Evolutionary conservation across 1,284 basidiomycete genomes (phyloP), one percentile per base, ranked within the genome.

Genomic region (Ceratobasidium sp.): DNA sequence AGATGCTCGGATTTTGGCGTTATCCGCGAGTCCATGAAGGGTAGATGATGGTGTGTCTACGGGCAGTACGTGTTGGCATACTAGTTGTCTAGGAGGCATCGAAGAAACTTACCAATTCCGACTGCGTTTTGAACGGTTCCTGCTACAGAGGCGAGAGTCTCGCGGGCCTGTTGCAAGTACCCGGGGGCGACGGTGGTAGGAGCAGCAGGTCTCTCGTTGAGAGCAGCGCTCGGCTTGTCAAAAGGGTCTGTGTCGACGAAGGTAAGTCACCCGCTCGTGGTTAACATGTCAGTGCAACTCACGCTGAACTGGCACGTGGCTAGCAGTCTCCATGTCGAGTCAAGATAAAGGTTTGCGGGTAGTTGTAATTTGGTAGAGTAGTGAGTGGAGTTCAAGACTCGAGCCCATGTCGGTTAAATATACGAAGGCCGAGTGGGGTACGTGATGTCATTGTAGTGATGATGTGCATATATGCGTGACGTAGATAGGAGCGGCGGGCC

Each of bases 401-500:
- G 59, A 62, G 19, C 13, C 14, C 51, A 43, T 34, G 14, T 39
- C n/a, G 19, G 9, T 59, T 71, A 71, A 58, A 71, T 71, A 71
- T 14, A 59, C 39, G 22, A 9, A 34, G 24, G 13, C 48, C 11
- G 54, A 11, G 34, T 39, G n/a, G 39, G 29, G 46, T 46, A 2
- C 37, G 46, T 71, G 66, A 71, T 59, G 54, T 71, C 66, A 71
- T 39, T 16, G 14, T 13, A 31, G 2, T 5, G 29, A n/a, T 34
- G n/a, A n/a, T 68, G 16, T 29, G 37, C 6, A 34, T 68, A 51
- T 41, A 65, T 68, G 51, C 65, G 49, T 68, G 65, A 68, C 65
- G 65, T 68, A 68, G 27, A 37, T n/a, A 11, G 53, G 53, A 24
- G 5, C 34, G n/a, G 56, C 22, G 13, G 14, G 53, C 53, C 2